phyloP scores from a whole-genome alignment of 2,329 filamentous ascomycete genomes.

The Dactylellina cionopaga region DNA sequence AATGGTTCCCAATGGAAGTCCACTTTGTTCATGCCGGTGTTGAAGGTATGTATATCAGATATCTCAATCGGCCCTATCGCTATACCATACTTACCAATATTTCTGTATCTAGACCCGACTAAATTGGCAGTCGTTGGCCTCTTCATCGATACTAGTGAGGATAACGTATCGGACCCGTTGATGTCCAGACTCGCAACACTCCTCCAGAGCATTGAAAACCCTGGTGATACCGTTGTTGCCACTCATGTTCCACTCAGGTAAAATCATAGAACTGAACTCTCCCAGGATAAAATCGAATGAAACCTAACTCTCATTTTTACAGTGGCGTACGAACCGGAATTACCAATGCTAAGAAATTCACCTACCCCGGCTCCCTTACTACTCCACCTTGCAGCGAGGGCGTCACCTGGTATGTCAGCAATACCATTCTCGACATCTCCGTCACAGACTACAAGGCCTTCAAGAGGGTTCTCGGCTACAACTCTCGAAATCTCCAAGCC shows the following conservation, averaged over 20 bases:
- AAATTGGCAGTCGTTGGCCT: constrained; percentile 61
- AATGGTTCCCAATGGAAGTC: constrained; percentile 62
- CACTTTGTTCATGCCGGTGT: constrained; percentile 62
- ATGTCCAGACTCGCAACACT: constrained; percentile 23
- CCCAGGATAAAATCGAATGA: neutral
- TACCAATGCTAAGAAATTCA: constrained; percentile 53
- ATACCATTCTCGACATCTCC: constrained; percentile 59
- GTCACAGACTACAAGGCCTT: constrained; percentile 61
- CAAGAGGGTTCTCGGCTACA: constrained; percentile 64
- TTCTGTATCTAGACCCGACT: constrained; percentile 15
- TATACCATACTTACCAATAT: neutral
- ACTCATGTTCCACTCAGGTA: constrained; percentile 36
- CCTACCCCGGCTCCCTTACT: constrained; percentile 65
- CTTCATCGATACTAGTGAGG: constrained; percentile 59
- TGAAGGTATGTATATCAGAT: constrained; percentile 54
- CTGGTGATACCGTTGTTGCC: constrained; percentile 34
- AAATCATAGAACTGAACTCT: neutral
- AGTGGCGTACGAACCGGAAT: constrained; percentile 48
- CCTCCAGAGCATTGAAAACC: constrained; percentile 28
- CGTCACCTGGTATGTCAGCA: constrained; percentile 64
- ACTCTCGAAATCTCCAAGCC: constrained; percentile 64
- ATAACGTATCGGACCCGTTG: constrained; percentile 42
- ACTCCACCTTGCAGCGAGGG: constrained; percentile 66
- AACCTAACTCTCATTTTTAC: neutral
- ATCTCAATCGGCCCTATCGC: neutral